Evolutionary conservation across 345 rosid species (phyloP).

Genomic region (Garcia nutans): DNA sequence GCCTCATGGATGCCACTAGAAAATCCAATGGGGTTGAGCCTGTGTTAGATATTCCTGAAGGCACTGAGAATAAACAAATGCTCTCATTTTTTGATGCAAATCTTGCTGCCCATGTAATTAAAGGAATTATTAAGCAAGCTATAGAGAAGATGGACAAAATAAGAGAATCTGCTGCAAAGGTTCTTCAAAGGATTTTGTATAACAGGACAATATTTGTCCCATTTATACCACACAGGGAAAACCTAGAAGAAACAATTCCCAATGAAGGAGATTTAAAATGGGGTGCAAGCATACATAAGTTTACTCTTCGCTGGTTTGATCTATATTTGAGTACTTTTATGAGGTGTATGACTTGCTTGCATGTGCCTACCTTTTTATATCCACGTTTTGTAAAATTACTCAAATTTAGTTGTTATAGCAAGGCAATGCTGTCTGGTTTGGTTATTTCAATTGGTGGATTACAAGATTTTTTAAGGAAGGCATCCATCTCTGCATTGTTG

Average conservation of each 20-base stretch:
- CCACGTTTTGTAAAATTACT: slow-evolving; percentile 77
- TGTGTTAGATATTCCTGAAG: slow-evolving; percentile 22
- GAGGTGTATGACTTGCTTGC: slow-evolving; percentile 32
- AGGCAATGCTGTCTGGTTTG: slow-evolving; percentile 67
- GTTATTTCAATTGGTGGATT: slow-evolving; percentile 87
- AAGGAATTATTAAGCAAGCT: slow-evolving; percentile 78
- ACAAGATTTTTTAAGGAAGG: slow-evolving; percentile 80
- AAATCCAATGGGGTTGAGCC: slow-evolving; percentile 25
- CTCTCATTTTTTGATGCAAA: slow-evolving; percentile 51
- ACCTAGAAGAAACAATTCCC: slow-evolving; percentile 67
- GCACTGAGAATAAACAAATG: slow-evolving; percentile 25
- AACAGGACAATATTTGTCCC: slow-evolving; percentile 49
- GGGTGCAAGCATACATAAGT: slow-evolving; percentile 53
- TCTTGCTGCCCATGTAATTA: slow-evolving; percentile 58
- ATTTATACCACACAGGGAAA: slow-evolving; percentile 65
- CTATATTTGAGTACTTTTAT: slow-evolving; percentile 14
- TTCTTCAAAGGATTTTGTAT: slow-evolving; percentile 73
- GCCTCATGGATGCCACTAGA: slow-evolving; percentile 27
- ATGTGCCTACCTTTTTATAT: slow-evolving; percentile 82
- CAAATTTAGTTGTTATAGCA: slow-evolving; percentile 63
- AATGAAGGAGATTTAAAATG: slow-evolving; percentile 53
- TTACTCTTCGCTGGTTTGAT: slow-evolving; percentile 19
- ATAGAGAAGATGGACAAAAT: slow-evolving; percentile 93
- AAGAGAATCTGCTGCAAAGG: slow-evolving; percentile 85
- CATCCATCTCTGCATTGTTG: slow-evolving; percentile 61